Evolutionary conservation across 2,329 filamentous ascomycete species (phyloP).

Genomic region (Ophidiomyces ophidiicola): DNA sequence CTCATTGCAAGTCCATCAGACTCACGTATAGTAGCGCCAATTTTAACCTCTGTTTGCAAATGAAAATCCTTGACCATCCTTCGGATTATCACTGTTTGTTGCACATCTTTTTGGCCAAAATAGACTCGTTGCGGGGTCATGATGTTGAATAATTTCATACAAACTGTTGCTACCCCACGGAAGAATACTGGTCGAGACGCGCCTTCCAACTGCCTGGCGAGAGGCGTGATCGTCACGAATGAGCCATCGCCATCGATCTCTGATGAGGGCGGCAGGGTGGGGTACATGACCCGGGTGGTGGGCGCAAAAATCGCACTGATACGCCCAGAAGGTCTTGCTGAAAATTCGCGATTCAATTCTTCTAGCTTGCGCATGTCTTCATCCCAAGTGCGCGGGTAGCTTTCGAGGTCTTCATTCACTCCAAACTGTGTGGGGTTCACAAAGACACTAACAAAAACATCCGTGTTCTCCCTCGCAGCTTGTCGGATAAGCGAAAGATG

Average conservation of each 20-base stretch:
- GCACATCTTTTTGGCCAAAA: constrained; percentile 96
- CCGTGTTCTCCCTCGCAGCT: constrained; percentile 70
- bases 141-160: constrained; percentile 85
- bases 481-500: constrained; percentile 75
- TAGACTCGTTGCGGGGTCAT: constrained; percentile 67
- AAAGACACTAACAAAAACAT: constrained; percentile 84
- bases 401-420: constrained; percentile 69
- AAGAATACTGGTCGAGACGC: constrained; percentile 85
- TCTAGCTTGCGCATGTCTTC: constrained; percentile 57
- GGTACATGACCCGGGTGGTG: constrained; percentile 74
- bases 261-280: constrained; percentile 60
- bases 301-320: constrained; percentile 81
- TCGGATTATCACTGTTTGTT: constrained; percentile 84
- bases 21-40: constrained; percentile 66
- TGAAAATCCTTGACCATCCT: constrained; percentile 82
- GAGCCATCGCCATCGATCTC: constrained; percentile 65
- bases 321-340: constrained; percentile 43
- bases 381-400: constrained; percentile 84
- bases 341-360: constrained; percentile 57
- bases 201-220: constrained; percentile 72
- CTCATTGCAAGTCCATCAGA: constrained; percentile 76
- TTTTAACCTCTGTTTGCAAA: constrained; percentile 59
- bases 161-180: constrained; percentile 87
- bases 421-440: constrained; percentile 97
- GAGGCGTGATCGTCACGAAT: constrained; percentile 82